Evolutionary conservation across 1,284 basidiomycete genomes (phyloP), one percentile per base, ranked within the genome.

Genomic region (Cryptococcus sp.): DNA sequence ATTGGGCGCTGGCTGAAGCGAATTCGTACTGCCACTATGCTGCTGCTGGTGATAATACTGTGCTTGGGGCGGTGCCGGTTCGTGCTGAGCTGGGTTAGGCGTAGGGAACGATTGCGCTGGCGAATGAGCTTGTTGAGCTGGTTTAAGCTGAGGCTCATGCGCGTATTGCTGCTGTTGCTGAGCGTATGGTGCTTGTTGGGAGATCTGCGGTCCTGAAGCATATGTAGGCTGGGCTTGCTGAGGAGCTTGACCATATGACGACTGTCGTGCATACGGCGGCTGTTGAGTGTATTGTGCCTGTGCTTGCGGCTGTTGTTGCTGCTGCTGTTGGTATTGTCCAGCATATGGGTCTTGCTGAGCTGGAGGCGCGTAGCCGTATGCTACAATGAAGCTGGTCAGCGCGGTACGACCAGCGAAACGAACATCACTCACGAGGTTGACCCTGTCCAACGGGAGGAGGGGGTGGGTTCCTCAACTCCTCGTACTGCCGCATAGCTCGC

Each of bases 401-500:
- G 35, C 25, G 16, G 41, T 27, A 16, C n/a, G 41, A 23, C 35
- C 16, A 27, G 16, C 23, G 6, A 47, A 54, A 50, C 35, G 55
- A n/a, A 38, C 25, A 35, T 10, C 8, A 35, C 30, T 35, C 30
- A 35, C 30, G 30, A 35, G 30, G 46, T 23, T 50, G 39, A 61
- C 23, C 45, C 68, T 68, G 43, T 70, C 70, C 61, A n/a, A 53
- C 58, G 25, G 60, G 49, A n/a, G 58, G 67, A 19, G 62, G 62
- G 13, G 66, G 63, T 8, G 64, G 66, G 22, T 69, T 67, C 30
- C 72, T 64, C 62, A 79, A 63, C 51, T 73, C 68, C 54, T 77
- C 71, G 57, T 80, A 79, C 60, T 78, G 77, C 55, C 68, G 61
- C 60, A 78, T 76, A 10, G 78, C 79, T 38, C 77, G 67, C 30